phyloP scores from a whole-genome alignment of 345 rosid genomes.

The Psidium friedrichsthalianum region DNA sequence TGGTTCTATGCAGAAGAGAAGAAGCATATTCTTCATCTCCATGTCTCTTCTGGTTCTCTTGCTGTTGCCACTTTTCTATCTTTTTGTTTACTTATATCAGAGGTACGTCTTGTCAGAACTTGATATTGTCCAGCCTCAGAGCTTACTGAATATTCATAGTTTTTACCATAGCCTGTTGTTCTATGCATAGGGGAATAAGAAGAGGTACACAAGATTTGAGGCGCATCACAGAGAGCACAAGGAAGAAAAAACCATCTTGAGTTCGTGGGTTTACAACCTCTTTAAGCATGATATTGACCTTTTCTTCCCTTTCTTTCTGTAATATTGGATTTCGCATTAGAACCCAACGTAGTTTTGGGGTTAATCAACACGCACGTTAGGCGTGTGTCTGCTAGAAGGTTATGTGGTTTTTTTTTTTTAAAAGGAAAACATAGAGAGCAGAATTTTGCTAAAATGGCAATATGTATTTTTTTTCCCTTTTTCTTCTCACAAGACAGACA shows the following conservation, averaged over 20 bases:
- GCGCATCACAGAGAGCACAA: conserved; percentile 24
- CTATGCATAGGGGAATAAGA: conserved; percentile 44
- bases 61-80: conserved; percentile 52
- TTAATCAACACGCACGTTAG: not conserved
- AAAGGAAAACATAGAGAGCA: not conserved
- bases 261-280: not conserved
- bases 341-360: not conserved
- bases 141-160: not conserved
- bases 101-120: conserved; percentile 23
- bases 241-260: conserved; percentile 38
- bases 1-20: conserved; percentile 34
- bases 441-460: not conserved
- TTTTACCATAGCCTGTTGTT: not conserved
- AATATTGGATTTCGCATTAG: not conserved
- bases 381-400: not conserved
- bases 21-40: conserved; percentile 26
- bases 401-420: too few species aligned
- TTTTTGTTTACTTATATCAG: conserved; percentile 45
- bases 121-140: not conserved
- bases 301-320: not conserved
- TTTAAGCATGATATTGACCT: not conserved
- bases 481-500: not conserved
- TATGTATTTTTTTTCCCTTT: not conserved
- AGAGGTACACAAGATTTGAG: conserved; percentile 45
- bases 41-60: conserved; percentile 37